A percentile compares a stretch with the other conserved stretches of the same genome.
These are phyloP conservation scores for Liriodendron chinense DNA, from an alignment of 164 flowering plant species.

Conservation along the genomic window DNA sequence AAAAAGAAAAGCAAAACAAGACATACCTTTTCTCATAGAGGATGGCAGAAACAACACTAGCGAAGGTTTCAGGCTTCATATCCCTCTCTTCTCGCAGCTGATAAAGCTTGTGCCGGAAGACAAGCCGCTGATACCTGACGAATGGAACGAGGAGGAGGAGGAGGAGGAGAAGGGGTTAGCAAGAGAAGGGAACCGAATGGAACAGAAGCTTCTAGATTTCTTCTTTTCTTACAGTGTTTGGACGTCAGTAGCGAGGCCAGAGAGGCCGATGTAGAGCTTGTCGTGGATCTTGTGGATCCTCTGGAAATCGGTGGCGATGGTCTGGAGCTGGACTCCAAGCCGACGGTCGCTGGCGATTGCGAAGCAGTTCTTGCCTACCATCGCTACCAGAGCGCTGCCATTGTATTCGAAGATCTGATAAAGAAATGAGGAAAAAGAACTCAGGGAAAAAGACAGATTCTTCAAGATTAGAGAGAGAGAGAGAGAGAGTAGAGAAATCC, in stretches of 20 bases:
- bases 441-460: neutral
- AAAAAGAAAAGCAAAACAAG: neutral
- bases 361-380: conserved; percentile 98
- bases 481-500: too few species aligned
- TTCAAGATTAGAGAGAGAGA: neutral
- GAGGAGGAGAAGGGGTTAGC: neutral
- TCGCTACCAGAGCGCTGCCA: conserved; percentile 91
- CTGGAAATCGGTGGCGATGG: conserved; percentile 89
- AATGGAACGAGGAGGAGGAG: neutral
- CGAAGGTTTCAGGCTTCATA: conserved; percentile 96
- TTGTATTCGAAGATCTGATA: conserved; percentile 91
- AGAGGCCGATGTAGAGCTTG: conserved; percentile 67
- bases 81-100: conserved; percentile 91
- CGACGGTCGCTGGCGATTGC: conserved; percentile 94
- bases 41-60: conserved; percentile 86
- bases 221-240: conserved; percentile 64
- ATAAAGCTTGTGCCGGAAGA: conserved; percentile 85
- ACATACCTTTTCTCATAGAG: conserved; percentile 93
- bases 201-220: neutral
- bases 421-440: neutral
- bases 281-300: conserved; percentile 73
- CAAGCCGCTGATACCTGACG: conserved; percentile 77
- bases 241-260: conserved; percentile 91
- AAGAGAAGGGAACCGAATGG: neutral
- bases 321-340: conserved; percentile 93